phyloP scores from a whole-genome alignment of 2,329 filamentous ascomycete species.

The Polytolypa hystricis region DNA sequence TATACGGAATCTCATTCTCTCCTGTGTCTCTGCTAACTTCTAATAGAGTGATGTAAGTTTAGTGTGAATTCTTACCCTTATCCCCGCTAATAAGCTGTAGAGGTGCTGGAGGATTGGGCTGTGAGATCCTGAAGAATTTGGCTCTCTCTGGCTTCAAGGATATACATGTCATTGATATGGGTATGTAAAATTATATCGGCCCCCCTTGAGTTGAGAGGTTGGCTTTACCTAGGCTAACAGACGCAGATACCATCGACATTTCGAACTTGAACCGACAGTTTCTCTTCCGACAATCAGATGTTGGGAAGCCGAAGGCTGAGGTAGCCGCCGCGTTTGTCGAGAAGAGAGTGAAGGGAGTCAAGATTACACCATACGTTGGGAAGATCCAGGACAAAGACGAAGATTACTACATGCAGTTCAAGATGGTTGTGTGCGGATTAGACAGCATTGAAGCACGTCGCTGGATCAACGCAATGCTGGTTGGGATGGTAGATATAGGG shows the following conservation, averaged over 20 bases:
- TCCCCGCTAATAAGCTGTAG: slow-evolving; percentile 35
- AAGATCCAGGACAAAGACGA: slow-evolving; percentile 96
- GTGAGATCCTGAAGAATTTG: slow-evolving; percentile 92
- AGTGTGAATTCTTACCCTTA: not conserved
- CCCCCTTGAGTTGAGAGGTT: not conserved
- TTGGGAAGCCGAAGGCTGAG: slow-evolving; percentile 87
- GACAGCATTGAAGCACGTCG: slow-evolving; percentile 96
- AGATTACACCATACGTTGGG: slow-evolving; percentile 86
- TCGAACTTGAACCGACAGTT: slow-evolving; percentile 98
- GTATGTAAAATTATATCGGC: slow-evolving; percentile 43
- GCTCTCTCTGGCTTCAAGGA: slow-evolving; percentile 91
- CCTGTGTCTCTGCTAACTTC: slow-evolving; percentile 3
- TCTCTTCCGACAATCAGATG: slow-evolving; percentile 81
- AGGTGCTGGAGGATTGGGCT: slow-evolving; percentile 86
- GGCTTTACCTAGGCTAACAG: too few species aligned
- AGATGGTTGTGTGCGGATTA: slow-evolving; percentile 82
- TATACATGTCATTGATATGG: slow-evolving; percentile 99
- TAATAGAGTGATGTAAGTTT: slow-evolving; percentile 26
- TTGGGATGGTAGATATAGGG: slow-evolving; percentile 77
- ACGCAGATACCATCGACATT: slow-evolving; percentile 85
- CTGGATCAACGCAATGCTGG: slow-evolving; percentile 93
- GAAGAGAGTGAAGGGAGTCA: slow-evolving; percentile 76
- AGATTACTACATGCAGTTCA: slow-evolving; percentile 94
- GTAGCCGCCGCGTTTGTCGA: slow-evolving; percentile 88
- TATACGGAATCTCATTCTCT: slow-evolving; percentile 1